Evolutionary conservation across 257 asterid species (phyloP).

Genomic region (Solanum tacnaense): DNA sequence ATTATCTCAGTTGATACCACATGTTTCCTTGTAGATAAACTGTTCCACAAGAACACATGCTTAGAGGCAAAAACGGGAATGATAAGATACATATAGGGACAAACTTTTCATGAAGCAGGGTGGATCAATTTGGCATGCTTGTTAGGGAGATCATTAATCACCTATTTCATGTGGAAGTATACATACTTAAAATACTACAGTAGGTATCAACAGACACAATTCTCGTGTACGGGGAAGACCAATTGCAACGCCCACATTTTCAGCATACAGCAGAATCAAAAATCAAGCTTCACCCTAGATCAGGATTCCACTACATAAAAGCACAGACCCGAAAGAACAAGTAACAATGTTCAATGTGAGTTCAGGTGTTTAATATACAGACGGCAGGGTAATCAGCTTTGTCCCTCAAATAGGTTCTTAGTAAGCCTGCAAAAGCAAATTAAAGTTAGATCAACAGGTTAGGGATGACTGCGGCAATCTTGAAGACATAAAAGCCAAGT

Average conservation of each 20-base stretch:
- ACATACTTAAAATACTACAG: background rate
- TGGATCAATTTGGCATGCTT: background rate
- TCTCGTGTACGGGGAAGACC: background rate
- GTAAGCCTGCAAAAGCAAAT: background rate
- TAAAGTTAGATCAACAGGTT: background rate
- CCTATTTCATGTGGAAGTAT: background rate
- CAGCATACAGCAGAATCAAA: background rate
- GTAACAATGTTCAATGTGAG: background rate
- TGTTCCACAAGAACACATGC: background rate
- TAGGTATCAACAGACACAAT: background rate
- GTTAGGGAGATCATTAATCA: background rate
- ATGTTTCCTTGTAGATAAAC: background rate
- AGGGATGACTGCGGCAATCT: background rate
- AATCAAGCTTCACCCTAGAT: background rate
- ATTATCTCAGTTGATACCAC: background rate
- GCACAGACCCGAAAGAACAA: background rate
- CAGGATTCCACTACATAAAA: background rate
- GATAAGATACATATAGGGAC: background rate
- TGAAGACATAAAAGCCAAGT: background rate
- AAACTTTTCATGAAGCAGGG: background rate
- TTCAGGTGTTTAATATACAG: conserved; percentile 14
- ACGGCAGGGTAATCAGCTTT: background rate
- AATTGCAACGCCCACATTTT: background rate
- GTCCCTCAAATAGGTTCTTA: conserved; percentile 18
- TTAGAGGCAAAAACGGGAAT: background rate